Evolutionary conservation across 2,329 filamentous ascomycete species (phyloP).

Genomic region (Thermothelomyces thermophilus): DNA sequence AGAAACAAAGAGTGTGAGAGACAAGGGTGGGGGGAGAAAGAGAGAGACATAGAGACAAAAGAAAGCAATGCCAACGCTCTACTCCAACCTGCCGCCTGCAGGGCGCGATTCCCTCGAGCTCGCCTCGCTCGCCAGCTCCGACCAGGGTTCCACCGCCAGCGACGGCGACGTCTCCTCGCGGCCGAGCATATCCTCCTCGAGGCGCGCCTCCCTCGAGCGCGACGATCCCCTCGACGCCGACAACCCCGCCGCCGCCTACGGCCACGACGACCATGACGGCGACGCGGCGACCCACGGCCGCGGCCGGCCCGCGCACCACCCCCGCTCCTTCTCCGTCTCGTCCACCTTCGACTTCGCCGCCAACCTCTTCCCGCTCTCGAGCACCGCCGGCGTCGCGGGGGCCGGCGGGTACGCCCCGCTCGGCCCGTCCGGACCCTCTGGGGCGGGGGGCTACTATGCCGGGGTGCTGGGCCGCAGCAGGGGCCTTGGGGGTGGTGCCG

Average conservation of each 20-base stretch:
- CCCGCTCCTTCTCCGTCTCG: conserved; percentile 78
- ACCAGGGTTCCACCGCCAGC: conserved; percentile 53
- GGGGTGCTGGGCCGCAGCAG: not conserved
- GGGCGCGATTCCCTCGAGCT: conserved; percentile 92
- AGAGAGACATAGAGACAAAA: not conserved
- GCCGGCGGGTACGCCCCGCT: conserved; percentile 71
- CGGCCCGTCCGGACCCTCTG: conserved; percentile 59
- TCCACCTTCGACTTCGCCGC: conserved; percentile 95
- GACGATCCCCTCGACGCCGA: conserved; percentile 70
- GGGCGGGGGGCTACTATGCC: not conserved
- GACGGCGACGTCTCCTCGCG: conserved; percentile 66
- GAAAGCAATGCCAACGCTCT: conserved; percentile 35
- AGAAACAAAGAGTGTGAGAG: not conserved
- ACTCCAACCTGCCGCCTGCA: conserved; percentile 40
- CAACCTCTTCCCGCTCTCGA: conserved; percentile 85
- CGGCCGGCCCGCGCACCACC: conserved; percentile 31
- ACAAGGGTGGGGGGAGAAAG: not conserved
- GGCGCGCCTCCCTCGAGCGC: conserved; percentile 79
- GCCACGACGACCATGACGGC: not conserved
- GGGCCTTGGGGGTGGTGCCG: not conserved
- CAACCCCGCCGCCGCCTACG: conserved; percentile 39
- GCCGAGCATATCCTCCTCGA: conserved; percentile 87
- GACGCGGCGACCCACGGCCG: conserved; percentile 13
- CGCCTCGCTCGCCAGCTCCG: conserved; percentile 85
- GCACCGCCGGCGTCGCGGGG: conserved; percentile 53